phyloP scores from a whole-genome alignment of 805 yeast species.

The Candida patagonica region DNA sequence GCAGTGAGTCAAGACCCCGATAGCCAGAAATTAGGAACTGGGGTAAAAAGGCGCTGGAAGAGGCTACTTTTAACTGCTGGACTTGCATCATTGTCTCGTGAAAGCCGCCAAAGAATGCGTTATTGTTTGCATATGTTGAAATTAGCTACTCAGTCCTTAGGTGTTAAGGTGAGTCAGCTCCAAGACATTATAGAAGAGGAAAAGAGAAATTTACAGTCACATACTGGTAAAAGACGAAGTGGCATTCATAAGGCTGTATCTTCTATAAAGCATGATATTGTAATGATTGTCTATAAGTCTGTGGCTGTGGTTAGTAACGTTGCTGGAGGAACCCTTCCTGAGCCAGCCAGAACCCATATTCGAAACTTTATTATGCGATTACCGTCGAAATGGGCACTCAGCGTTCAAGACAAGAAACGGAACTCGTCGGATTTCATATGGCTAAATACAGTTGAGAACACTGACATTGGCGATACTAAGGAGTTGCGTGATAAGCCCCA shows the following conservation, averaged over 20 bases:
- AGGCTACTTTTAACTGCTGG: conserved; percentile 7
- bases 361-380: conserved; percentile 66
- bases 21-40: background rate
- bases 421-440: background rate
- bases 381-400: conserved; percentile 63
- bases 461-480: background rate
- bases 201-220: conserved; percentile 18
- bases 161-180: conserved; percentile 53
- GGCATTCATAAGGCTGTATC: conserved; percentile 22
- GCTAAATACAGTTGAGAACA: conserved; percentile 3
- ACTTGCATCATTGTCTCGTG: conserved; percentile 42
- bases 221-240: conserved; percentile 27
- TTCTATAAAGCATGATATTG: conserved; percentile 66
- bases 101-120: conserved; percentile 64
- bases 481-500: background rate
- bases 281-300: conserved; percentile 81
- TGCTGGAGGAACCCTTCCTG: conserved; percentile 66
- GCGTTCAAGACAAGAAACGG: conserved; percentile 20
- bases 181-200: conserved; percentile 44
- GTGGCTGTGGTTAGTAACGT: conserved; percentile 79
- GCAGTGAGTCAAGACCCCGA: background rate
- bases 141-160: conserved; percentile 70
- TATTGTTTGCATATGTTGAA: conserved; percentile 73
- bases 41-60: conserved; percentile 1
- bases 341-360: conserved; percentile 71